phyloP scores from a whole-genome alignment of 2,329 filamentous ascomycete species.

The Atkinsonella texensis region DNA sequence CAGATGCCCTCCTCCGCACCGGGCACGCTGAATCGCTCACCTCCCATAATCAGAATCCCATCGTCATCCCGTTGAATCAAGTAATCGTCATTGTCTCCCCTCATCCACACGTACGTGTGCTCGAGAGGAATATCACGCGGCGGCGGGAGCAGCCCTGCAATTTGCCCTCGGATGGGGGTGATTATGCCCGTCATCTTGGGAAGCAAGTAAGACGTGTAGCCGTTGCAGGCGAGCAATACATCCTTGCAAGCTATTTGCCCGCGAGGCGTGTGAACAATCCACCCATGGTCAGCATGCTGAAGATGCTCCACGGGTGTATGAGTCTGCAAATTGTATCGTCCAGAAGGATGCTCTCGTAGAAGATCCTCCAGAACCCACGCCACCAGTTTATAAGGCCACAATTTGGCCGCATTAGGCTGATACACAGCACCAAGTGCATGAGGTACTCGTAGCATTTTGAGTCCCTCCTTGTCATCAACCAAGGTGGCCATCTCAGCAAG shows the following conservation, averaged over 20 bases:
- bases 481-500: constrained; percentile 37
- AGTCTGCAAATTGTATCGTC: constrained; percentile 60
- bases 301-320: constrained; percentile 51
- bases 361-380: constrained; percentile 55
- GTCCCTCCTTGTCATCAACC: constrained; percentile 23
- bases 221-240: constrained; percentile 73
- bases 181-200: constrained; percentile 59
- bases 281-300: constrained; percentile 27
- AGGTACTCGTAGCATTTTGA: constrained; percentile 43
- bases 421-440: constrained; percentile 51
- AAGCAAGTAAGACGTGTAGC: constrained; percentile 65
- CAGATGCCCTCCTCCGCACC: constrained; percentile 38
- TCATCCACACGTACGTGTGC: constrained; percentile 54
- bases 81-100: constrained; percentile 44
- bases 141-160: constrained; percentile 53
- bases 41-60: constrained; percentile 55
- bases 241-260: constrained; percentile 51
- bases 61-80: constrained; percentile 55
- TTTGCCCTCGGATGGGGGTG: constrained; percentile 64
- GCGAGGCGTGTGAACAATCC: constrained; percentile 55
- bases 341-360: constrained; percentile 23
- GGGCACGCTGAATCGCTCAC: constrained; percentile 46
- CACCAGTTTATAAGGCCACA: constrained; percentile 82
- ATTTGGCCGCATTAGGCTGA: constrained; percentile 50
- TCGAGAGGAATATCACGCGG: constrained; percentile 26